These are phyloP conservation scores for Kwoniella dendrophila DNA, from an alignment of 768 basidiomycete genomes.

Conservation along the genomic window DNA sequence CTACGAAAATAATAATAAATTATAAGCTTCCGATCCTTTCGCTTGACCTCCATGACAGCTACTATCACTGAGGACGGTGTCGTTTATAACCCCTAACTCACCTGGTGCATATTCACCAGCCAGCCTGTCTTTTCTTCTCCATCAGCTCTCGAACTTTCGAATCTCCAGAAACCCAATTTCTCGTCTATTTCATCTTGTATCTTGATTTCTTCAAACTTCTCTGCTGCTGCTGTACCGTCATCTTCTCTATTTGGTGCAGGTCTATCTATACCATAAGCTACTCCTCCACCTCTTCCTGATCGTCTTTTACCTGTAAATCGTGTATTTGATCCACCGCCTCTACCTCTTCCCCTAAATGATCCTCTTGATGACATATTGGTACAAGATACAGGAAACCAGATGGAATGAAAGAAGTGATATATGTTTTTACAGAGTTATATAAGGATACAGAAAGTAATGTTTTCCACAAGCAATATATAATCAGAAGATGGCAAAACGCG, in stretches of 20 bases:
- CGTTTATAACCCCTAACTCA: conserved; percentile 59
- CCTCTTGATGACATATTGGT: conserved; percentile 18
- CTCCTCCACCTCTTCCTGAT: conserved; percentile 57
- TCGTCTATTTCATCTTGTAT: conserved; percentile 86
- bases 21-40: neutral
- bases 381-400: conserved; percentile 2
- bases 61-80: too few relatives aligned
- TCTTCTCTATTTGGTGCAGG: conserved; percentile 72
- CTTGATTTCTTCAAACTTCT: conserved; percentile 77
- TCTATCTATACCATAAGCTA: conserved; percentile 50
- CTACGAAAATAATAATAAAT: conserved; percentile 56
- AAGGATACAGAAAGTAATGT: neutral
- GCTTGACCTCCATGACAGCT: too few relatives aligned
- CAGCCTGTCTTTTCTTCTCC: conserved; percentile 80
- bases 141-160: conserved; percentile 63
- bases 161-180: conserved; percentile 80
- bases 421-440: neutral
- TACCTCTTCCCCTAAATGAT: conserved; percentile 33
- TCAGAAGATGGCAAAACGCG: conserved; percentile 22
- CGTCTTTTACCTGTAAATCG: conserved; percentile 49
- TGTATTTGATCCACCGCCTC: conserved; percentile 49
- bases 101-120: conserved; percentile 98
- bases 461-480: neutral
- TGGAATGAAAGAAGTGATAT: neutral
- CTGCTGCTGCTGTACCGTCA: conserved; percentile 83